A percentile compares a stretch with the other conserved stretches of the same genome.
Evolutionary conservation across 257 asterid genomes (phyloP).

Genomic region (Craterostigma plantagineum): DNA sequence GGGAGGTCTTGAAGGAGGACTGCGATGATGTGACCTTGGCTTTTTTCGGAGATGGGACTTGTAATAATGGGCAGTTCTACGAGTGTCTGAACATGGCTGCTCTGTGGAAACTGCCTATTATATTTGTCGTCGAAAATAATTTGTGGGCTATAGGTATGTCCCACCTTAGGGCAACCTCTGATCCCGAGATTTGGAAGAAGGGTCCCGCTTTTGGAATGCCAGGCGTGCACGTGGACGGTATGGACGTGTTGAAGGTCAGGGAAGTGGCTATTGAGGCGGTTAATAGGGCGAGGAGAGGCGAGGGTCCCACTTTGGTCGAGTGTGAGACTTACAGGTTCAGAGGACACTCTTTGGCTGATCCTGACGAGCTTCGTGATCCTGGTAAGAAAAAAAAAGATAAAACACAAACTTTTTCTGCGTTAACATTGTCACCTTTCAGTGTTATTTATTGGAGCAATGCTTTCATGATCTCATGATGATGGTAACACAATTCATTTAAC

Average conservation of each 20-base stretch:
- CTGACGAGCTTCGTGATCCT: conserved; percentile 98
- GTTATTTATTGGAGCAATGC: too few species aligned
- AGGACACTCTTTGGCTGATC: conserved; percentile 97
- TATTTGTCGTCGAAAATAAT: conserved; percentile 89
- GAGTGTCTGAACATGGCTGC: conserved; percentile 99
- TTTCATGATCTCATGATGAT: too few species aligned
- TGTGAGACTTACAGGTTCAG: conserved; percentile 90
- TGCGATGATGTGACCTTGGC: conserved; percentile 84
- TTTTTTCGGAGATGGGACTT: conserved; percentile 87
- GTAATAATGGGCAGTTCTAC: conserved; percentile 85
- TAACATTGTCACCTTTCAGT: too few species aligned
- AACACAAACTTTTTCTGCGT: too few species aligned
- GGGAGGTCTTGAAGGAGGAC: conserved; percentile 67
- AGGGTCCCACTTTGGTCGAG: conserved; percentile 86
- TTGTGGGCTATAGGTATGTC: conserved; percentile 99
- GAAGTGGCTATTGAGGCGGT: conserved; percentile 88
- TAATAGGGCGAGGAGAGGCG: conserved; percentile 79
- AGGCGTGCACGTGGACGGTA: conserved; percentile 89
- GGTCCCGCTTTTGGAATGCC: conserved; percentile 98
- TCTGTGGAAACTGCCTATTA: conserved; percentile 79
- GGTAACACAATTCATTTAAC: too few species aligned
- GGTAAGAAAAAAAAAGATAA: conserved; percentile 16
- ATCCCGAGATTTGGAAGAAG: conserved; percentile 86
- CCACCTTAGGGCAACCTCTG: conserved; percentile 86
- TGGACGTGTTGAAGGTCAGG: conserved; percentile 93